A percentile compares a stretch with the other conserved stretches of the same genome.
Conservation (phyloP, 2,329 filamentous ascomycete genomes). For the Cladosporium sp. region DNA sequence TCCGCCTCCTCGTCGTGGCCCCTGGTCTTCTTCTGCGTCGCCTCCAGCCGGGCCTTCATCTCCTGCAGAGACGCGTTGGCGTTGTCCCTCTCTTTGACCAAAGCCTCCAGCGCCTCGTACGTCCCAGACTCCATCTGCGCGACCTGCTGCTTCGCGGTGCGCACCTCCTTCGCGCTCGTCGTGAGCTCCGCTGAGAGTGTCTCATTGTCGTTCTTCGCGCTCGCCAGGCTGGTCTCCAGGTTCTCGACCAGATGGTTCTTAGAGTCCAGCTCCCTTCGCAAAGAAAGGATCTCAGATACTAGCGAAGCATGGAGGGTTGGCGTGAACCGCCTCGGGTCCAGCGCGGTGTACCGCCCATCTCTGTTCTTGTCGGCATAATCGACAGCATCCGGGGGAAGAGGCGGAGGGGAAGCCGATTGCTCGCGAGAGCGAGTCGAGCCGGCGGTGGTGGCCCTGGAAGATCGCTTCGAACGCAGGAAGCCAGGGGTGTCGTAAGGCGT, state of each 20-base stretch:
- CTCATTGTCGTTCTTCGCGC: constrained; percentile 68
- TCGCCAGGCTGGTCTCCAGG: constrained; percentile 69
- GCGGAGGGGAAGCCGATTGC: constrained; percentile 55
- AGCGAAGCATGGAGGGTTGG: constrained; percentile 90
- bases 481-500: constrained; percentile 61
- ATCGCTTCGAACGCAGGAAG: constrained; percentile 51
- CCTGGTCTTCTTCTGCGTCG: constrained; percentile 68
- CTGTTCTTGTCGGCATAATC: constrained; percentile 33
- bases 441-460: constrained; percentile 49
- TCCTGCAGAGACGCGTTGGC: constrained; percentile 68
- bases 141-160: constrained; percentile 77
- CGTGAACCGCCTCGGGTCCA: constrained; percentile 89
- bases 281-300: constrained; percentile 83
- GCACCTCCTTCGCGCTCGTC: constrained; percentile 65
- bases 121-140: constrained; percentile 82
- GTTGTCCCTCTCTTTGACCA: constrained; percentile 80
- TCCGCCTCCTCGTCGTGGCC: constrained; percentile 77
- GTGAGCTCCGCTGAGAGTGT: constrained; percentile 56
- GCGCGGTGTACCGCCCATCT: constrained; percentile 55
- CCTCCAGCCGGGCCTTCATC: constrained; percentile 69
- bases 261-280: constrained; percentile 84
- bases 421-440: constrained; percentile 56
- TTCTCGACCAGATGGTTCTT: constrained; percentile 82
- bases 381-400: constrained; percentile 41
- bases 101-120: constrained; percentile 73